Base-by-base conservation (phyloP, 1,139 yeast genomes). In the Yamadazyma buinensis region DNA sequence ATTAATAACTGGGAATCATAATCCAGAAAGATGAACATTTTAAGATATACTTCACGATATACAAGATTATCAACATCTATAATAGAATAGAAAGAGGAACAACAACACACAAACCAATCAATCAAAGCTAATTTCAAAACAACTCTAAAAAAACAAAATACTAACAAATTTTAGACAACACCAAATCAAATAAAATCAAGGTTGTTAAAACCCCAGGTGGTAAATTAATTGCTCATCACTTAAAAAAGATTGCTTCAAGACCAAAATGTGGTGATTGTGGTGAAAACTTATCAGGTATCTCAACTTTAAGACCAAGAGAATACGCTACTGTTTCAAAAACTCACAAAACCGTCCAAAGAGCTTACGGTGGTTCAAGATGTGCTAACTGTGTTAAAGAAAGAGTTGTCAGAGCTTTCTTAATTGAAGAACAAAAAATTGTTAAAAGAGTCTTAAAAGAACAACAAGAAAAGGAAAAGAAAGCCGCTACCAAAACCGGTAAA, bases 131-230 rank as follows among this genome's bases (percentile, higher is more conserved):
- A n/a, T n/a, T n/a, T n/a, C n/a, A n/a, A n/a, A n/a, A n/a, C n/a
- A n/a, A n/a, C n/a, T n/a, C n/a, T n/a, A n/a, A n/a, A n/a, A n/a
- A n/a, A n/a, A n/a, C n/a, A n/a, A n/a, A 19, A 40, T 68, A 70
- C 76, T 71, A 70, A 67, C 75, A 43, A 23, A 30, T 41, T 53
- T 34, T 67, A 79, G 88, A 87, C 95, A 90, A 90, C 95, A 87
- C 97, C 82, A 84, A 82, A 74, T 90, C 97, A 59, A 92, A 92
- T 95, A 85, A 84, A 81, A 90, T 90, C 80, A 88, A 86, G 92
- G 94, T 90, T 74, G 95, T 90, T 62, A 92, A 88, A 85, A 92
- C 98, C 75, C 97, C 98, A 72, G 98, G 98, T 80, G 97, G 97
- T 67, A 84, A 82, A 73, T 82, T 92, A 71, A 84, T 88, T 67